Evolutionary conservation across 768 basidiomycete genomes (phyloP).

Genomic region (Neoboletus subvelutipes): DNA sequence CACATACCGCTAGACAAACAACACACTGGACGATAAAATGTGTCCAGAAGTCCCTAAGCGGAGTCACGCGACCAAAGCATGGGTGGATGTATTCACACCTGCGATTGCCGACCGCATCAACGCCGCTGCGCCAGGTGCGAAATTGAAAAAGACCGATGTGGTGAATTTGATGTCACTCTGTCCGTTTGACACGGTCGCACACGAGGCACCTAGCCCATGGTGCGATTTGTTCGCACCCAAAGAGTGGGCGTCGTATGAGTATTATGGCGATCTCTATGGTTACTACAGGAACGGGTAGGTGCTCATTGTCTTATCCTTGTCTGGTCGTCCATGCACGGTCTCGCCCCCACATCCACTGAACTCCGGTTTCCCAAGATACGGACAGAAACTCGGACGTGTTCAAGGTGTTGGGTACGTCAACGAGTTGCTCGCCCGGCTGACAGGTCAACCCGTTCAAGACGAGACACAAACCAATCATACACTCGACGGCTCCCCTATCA

Average conservation of each 20-base stretch:
- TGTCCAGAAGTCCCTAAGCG: constrained; percentile 55
- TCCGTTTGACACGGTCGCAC: constrained; percentile 21
- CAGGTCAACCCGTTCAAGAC: constrained; percentile 58
- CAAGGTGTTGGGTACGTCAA: constrained; percentile 87
- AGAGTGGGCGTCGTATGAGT: too few species aligned
- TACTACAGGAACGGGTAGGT: too few species aligned
- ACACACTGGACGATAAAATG: constrained; percentile 64
- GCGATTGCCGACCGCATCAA: constrained; percentile 59
- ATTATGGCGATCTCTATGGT: too few species aligned
- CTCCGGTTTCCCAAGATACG: too few species aligned
- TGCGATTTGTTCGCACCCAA: too few species aligned
- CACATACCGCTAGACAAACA: constrained; percentile 41
- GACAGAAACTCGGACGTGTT: constrained; percentile 30
- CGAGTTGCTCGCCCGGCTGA: constrained; percentile 79
- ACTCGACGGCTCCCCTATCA: constrained; percentile 56
- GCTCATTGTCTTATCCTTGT: too few species aligned
- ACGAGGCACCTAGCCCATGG: constrained; percentile 21
- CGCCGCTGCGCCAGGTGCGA: constrained; percentile 56
- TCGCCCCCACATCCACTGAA: too few species aligned
- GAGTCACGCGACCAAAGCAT: constrained; percentile 41
- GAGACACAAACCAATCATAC: constrained; percentile 29
- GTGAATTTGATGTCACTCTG: not conserved
- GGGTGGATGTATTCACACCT: constrained; percentile 53
- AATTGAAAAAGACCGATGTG: constrained; percentile 50
- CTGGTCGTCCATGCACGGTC: too few species aligned